Base-by-base conservation (phyloP, 2,329 filamentous ascomycete genomes). In the Fusarium chlamydosporum region DNA sequence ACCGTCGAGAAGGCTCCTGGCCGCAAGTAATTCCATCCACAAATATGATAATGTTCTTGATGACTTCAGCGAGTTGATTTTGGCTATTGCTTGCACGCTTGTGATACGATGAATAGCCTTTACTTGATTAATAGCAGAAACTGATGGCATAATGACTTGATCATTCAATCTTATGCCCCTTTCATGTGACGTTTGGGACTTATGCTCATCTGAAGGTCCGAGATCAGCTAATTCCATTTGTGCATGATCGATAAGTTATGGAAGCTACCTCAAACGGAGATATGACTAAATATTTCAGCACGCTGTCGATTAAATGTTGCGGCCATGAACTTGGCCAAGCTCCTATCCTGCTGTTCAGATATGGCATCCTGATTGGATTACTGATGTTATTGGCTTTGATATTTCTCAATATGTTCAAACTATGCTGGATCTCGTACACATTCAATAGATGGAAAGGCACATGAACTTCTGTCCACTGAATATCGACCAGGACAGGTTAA, bases 1-100 rank as follows among this genome's bases (percentile, higher is more conserved):
- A 65, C 61, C 1, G 29, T 65, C 1, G 61, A 65, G 41, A 38
- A 65, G 42, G 46, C 61, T 15, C 33, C 57, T 1, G 31, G 10
- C 4, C 34, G 10, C 16, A 65, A 59, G 31, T 65, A 65, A 12
- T n/a, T 5, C 15, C 16, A 5, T 35, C 13, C 31, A 0, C 18
- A 2, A n/a, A 37, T 16, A 50, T 12, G 10, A 13, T 5, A 11
- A 31, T 45, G 10, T 7, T 3, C 9, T 37, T 7, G 6, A 18
- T 0, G 29, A 12, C 27, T 10, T 12, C 7, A 45, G 42, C 42
- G 12, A n/a, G 42, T 29, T 23, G 10, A 27, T 3, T 26, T 16
- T 29, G 20, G 10, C 9, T 15, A 16, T 23, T 29, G 2, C 26
- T 27, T 37, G 10, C 7, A 26, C 2, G 6, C 0, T 10, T 6